Evolutionary conservation across 2,329 filamentous ascomycete species (phyloP), one percentile per base, ranked within the genome.

Genomic region (Fusarium torulosum): DNA sequence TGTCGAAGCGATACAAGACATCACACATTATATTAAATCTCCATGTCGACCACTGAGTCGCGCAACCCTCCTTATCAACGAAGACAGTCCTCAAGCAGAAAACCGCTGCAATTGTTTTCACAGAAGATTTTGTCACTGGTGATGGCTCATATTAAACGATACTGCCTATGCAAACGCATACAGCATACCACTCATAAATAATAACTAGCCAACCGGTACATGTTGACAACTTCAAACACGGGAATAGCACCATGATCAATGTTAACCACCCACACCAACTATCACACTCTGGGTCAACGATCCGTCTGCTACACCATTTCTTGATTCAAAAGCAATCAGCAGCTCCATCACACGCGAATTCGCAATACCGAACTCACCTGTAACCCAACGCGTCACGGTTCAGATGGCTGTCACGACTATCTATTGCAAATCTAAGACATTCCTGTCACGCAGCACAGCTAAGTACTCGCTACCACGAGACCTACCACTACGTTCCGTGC

Each of bases 391-490:
- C 59, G 63, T 66, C 59, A 62, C 53, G 59, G 64, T 53, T 47
- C 57, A 53, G 53, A 42, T 29, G 56, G 53, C 53, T 70, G 60
- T 53, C 62, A 69, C 59, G 61, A 65, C 55, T 52, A 51, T 63
- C 55, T 59, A 57, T 65, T 50, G 59, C 50, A 60, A 45, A 63
- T 72, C 69, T 59, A 69, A 74, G 71, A 73, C 71, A 73, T 55
- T 29, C 33, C 62, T 42, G 59, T 73, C 71, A 74, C 71, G 71
- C 67, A 71, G 53, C 59, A 60, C 63, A 53, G 52, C 31, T 56
- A 50, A 50, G 27, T 59, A 67, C 50, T 59, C 60, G 51, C 62
- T 59, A 40, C 71, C 69, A 73, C 71, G 69, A 71, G 71, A 72
- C 71, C 69, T 59, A 51, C 27, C 40, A 46, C 53, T 67, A 57